Percentiles rank a stretch among this genome's conserved stretches.
Evolutionary conservation across 768 basidiomycete genomes (phyloP).

Genomic region (Lentinula sp.): DNA sequence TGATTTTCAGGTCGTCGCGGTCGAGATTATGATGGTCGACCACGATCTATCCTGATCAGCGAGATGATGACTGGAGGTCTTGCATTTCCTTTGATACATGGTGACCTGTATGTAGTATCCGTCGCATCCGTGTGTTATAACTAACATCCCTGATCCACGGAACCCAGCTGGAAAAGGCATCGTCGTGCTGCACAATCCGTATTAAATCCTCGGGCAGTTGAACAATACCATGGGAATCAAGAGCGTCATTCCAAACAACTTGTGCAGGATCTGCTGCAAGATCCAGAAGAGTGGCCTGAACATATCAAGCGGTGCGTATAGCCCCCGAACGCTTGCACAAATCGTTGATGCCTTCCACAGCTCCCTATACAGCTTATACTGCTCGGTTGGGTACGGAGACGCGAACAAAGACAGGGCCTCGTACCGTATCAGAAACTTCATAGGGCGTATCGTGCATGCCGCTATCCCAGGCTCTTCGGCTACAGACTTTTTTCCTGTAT

Average conservation of each 20-base stretch:
- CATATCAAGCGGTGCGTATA: conserved; percentile 15
- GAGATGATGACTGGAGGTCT: conserved; percentile 20
- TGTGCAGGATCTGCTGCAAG: conserved; percentile 12
- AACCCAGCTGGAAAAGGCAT: conserved; percentile 2
- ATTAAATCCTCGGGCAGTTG: conserved; percentile 6
- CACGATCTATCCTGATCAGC: conserved; percentile 16
- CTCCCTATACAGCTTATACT: neutral
- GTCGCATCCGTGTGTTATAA: neutral
- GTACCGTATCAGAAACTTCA: conserved; percentile 7
- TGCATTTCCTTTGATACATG: conserved; percentile 14
- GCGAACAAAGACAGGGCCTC: neutral
- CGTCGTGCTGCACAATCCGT: neutral
- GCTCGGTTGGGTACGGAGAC: neutral
- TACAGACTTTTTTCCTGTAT: conserved; percentile 29
- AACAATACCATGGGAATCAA: conserved; percentile 14
- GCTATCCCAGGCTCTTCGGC: conserved; percentile 27
- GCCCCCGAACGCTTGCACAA: neutral
- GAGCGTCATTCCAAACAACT: conserved; percentile 17
- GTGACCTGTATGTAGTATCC: conserved; percentile 8
- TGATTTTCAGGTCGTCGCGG: conserved; percentile 17
- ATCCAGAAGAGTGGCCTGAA: conserved; percentile 20
- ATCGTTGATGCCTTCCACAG: neutral
- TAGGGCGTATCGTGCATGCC: conserved; percentile 22
- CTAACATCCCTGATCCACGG: neutral
- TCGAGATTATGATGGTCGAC: conserved; percentile 14